These are phyloP conservation scores for Saksenaea oblongispora DNA, from an alignment of 371 early-diverging fungal species.

Conservation along the genomic window DNA sequence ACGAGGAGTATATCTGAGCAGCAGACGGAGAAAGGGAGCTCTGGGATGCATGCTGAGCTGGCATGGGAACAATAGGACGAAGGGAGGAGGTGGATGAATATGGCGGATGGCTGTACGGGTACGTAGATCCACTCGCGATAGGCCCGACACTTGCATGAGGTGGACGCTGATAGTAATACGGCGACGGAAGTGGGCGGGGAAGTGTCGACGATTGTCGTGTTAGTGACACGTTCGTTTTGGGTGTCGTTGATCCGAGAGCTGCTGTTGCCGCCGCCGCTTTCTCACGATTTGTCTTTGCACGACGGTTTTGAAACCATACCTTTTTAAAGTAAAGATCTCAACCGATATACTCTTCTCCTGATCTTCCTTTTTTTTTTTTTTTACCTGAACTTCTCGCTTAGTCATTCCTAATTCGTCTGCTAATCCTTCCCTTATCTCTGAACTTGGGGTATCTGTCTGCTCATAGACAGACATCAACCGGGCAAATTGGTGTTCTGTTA, in stretches of 20 bases:
- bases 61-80: constrained; percentile 1
- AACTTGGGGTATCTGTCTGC: background rate
- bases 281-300: constrained; percentile 52
- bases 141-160: background rate
- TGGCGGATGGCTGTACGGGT: background rate
- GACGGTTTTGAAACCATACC: constrained; percentile 96
- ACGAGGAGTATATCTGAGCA: background rate
- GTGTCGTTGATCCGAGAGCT: background rate
- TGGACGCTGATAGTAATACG: background rate
- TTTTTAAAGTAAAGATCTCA: constrained; percentile 23
- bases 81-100: background rate
- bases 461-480: background rate
- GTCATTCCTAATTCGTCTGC: background rate
- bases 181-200: background rate
- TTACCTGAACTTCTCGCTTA: background rate
- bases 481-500: background rate
- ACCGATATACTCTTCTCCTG: background rate
- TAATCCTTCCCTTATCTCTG: background rate
- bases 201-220: background rate
- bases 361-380: background rate
- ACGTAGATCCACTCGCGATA: background rate
- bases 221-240: background rate
- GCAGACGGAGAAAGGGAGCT: background rate
- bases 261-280: background rate
- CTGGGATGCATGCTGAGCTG: background rate